Percentiles rank a stretch among this genome's conserved stretches.
These are phyloP conservation scores for Cladorrhinum samala DNA, from an alignment of 495 filamentous ascomycete genomes.

Conservation along the genomic window DNA sequence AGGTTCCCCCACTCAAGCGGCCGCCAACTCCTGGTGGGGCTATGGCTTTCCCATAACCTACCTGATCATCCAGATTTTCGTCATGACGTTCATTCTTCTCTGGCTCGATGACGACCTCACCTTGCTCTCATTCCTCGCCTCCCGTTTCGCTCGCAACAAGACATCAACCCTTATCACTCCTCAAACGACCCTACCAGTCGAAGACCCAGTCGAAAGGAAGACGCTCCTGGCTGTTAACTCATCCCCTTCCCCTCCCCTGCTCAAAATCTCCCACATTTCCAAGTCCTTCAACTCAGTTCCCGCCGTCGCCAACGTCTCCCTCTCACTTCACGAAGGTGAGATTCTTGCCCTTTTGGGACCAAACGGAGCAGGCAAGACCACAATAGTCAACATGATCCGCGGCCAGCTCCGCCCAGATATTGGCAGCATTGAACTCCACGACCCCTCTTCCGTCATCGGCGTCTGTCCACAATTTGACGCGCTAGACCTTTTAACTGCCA, in stretches of 20 bases:
- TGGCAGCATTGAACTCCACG: slow-evolving; percentile 59
- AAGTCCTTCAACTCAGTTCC: slow-evolving; percentile 61
- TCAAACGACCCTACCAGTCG: slow-evolving; percentile 12
- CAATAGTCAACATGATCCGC: slow-evolving; percentile 71
- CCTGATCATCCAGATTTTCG: slow-evolving; percentile 58
- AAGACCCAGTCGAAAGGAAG: slow-evolving; percentile 34
- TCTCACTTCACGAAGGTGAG: slow-evolving; percentile 66
- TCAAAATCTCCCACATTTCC: slow-evolving; percentile 69
- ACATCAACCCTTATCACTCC: background rate
- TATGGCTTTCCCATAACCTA: slow-evolving; percentile 74
- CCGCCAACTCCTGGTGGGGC: slow-evolving; percentile 59
- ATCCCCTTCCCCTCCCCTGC: slow-evolving; percentile 47
- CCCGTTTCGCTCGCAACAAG: background rate
- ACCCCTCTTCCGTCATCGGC: slow-evolving; percentile 56
- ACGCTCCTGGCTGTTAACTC: slow-evolving; percentile 24
- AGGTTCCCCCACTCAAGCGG: slow-evolving; percentile 44
- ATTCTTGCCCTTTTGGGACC: slow-evolving; percentile 78
- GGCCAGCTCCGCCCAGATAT: slow-evolving; percentile 61
- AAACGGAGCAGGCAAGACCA: slow-evolving; percentile 81
- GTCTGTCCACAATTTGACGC: slow-evolving; percentile 68
- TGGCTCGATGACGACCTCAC: slow-evolving; percentile 61
- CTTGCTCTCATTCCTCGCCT: slow-evolving; percentile 2
- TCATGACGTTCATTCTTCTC: slow-evolving; percentile 58
- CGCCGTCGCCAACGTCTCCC: slow-evolving; percentile 71
- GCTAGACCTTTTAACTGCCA: slow-evolving; percentile 59